Evolutionary conservation across 1,139 yeast genomes (phyloP), one percentile per base, ranked within the genome.

Genomic region (Saccharomycopsis hybrid): DNA sequence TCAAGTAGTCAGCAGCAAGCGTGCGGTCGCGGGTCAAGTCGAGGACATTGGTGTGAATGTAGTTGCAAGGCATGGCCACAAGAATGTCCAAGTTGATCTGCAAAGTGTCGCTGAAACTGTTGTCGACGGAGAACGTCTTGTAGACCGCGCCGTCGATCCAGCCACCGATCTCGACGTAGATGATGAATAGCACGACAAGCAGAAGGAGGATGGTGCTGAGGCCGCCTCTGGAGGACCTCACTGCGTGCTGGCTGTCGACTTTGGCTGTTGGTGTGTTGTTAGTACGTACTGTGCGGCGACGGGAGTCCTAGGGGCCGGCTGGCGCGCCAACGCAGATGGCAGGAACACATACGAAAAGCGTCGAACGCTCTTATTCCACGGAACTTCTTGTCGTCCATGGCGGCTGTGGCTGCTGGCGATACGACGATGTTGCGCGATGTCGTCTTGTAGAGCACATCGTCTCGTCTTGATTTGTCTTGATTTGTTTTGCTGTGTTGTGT

Each of bases 151-250:
- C 97, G 42, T 95, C 96, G 53, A 90, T 70, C 63, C 74, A 87
- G 5, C 86, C 85, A 5, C 97, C 96, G 44, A 89, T 67, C 63
- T 89, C 95, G n/a, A 86, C 77, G 88, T 95, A 89, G 11, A 86
- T 65, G 42, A 90, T 70, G 60, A 88, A 78, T 13, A 88, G 60
- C 29, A 84, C 77, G 49, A 79, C 72, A 29, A 85, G 58, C 27
- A 75, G 71, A 8, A 90, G 80, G 45, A 83, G 48, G 2, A 88
- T 58, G 0, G 96, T 82, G n/a, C 90, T 77, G 28, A 78, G 62
- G 2, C 95, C 92, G 31, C 96, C 96, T 55, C 92, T 72, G 39
- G 77, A 70, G 1, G 95, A 84, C 56, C 87, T 69, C 47, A 85
- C 83, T 41, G 85, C 76, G 60, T 87, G 90, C 54, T 84, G 77